Percentiles rank a stretch among this genome's conserved stretches.
Evolutionary conservation across 345 rosid genomes (phyloP).

Genomic region (Acer saccharum): DNA sequence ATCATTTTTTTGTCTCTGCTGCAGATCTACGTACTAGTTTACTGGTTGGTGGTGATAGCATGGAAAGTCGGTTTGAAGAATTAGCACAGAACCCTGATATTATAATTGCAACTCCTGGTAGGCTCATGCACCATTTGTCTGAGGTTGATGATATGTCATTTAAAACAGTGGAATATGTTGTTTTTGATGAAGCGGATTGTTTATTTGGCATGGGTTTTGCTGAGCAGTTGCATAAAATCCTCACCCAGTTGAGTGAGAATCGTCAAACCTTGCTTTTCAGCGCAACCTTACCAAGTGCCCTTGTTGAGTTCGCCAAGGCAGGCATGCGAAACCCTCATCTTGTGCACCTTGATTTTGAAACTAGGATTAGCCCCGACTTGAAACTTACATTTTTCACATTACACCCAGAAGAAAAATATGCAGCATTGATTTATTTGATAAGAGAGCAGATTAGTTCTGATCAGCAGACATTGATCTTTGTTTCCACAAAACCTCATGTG

Average conservation of each 20-base stretch:
- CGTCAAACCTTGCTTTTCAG: constrained; percentile 95
- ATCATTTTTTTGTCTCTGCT: not conserved
- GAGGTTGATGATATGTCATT: constrained; percentile 94
- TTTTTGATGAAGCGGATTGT: constrained; percentile 96
- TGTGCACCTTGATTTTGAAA: constrained; percentile 85
- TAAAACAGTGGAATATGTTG: constrained; percentile 84
- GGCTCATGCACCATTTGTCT: constrained; percentile 87
- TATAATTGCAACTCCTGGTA: constrained; percentile 92
- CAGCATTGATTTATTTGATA: constrained; percentile 78
- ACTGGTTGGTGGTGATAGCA: constrained; percentile 94
- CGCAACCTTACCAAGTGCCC: constrained; percentile 95
- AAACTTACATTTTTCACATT: constrained; percentile 66
- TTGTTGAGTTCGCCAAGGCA: constrained; percentile 96
- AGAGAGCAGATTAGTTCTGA: constrained; percentile 79
- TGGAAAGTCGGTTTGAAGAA: constrained; percentile 93
- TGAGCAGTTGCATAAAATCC: constrained; percentile 81
- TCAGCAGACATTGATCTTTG: constrained; percentile 86
- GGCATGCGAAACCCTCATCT: constrained; percentile 94
- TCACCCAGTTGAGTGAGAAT: constrained; percentile 80
- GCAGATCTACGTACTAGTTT: constrained; percentile 81
- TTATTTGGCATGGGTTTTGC: constrained; percentile 93
- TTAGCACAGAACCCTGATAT: constrained; percentile 90
- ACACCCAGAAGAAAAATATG: constrained; percentile 86
- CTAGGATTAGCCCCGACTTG: constrained; percentile 92
- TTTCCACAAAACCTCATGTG: constrained; percentile 95